Evolutionary conservation across 208 protist genomes (phyloP).

Genomic region (Trypanosoma lewisi): DNA sequence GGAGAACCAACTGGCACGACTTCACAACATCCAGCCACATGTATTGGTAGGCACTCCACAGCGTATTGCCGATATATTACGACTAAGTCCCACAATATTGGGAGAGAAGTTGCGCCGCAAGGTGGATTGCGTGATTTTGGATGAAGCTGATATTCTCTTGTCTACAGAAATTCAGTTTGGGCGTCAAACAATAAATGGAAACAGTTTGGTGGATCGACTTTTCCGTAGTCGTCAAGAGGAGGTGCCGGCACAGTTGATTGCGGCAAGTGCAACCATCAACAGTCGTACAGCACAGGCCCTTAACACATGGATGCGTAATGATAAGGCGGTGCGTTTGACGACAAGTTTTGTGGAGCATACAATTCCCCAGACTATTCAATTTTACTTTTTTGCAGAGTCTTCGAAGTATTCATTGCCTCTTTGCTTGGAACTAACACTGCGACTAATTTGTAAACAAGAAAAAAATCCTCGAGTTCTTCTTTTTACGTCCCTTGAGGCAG

Average conservation of each 20-base stretch:
- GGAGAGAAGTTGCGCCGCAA: constrained; percentile 85
- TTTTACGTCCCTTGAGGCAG: constrained; percentile 43
- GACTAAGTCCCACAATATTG: constrained; percentile 60
- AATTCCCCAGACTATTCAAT: constrained; percentile 70
- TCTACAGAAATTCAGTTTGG: constrained; percentile 24
- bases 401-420: constrained; percentile 35
- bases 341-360: constrained; percentile 89
- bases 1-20: constrained; percentile 69
- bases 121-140: constrained; percentile 89
- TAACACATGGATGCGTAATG: constrained; percentile 87
- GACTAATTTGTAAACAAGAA: constrained; percentile 72
- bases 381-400: constrained; percentile 74
- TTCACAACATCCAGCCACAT: constrained; percentile 90
- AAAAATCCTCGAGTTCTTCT: constrained; percentile 68
- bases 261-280: constrained; percentile 83
- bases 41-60: constrained; percentile 86
- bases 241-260: constrained; percentile 85
- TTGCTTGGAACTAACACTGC: constrained; percentile 48
- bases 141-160: constrained; percentile 85
- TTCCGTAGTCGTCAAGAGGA: constrained; percentile 73
- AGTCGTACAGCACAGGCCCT: constrained; percentile 78
- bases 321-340: constrained; percentile 83
- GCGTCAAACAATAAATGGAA: constrained; percentile 49
- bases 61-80: constrained; percentile 71
- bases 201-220: constrained; percentile 74